A percentile compares a stretch with the other conserved stretches of the same genome.
These are phyloP conservation scores for Epichloe gansuensis DNA, from an alignment of 2,329 filamentous ascomycete species.

Conservation along the genomic window DNA sequence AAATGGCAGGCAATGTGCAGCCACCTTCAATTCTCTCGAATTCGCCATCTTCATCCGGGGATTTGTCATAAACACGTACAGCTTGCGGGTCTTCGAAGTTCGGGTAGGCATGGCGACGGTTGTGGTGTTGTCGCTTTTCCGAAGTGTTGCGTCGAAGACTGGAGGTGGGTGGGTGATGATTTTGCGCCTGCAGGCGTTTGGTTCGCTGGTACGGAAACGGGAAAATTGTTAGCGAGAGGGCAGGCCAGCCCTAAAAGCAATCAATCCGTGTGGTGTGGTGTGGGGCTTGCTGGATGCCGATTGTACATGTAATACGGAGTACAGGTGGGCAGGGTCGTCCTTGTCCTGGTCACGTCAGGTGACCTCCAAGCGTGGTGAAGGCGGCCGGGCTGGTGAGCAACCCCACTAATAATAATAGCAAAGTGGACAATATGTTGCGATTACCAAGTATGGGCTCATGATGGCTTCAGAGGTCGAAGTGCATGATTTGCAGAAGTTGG, in stretches of 20 bases:
- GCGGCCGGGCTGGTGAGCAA: neutral
- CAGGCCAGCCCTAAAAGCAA: constrained; percentile 27
- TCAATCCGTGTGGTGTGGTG: neutral
- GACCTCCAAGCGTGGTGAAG: constrained; percentile 16
- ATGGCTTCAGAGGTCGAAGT: constrained; percentile 6
- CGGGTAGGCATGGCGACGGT: constrained; percentile 59
- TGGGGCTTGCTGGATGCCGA: neutral
- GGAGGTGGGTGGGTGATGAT: constrained; percentile 26
- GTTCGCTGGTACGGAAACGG: constrained; percentile 14
- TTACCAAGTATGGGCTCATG: neutral
- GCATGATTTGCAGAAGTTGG: constrained; percentile 21
- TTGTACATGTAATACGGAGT: no score
- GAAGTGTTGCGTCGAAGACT: constrained; percentile 23
- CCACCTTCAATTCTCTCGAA: constrained; percentile 3
- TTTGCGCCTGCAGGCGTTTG: constrained; percentile 23
- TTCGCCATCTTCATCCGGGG: constrained; percentile 2
- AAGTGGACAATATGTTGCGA: neutral
- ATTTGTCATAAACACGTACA: constrained; percentile 39
- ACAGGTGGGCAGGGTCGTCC: neutral
- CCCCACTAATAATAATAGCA: neutral
- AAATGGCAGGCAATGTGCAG: constrained; percentile 2
- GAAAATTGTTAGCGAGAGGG: constrained; percentile 29
- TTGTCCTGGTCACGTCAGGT: constrained; percentile 16
- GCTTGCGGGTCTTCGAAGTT: constrained; percentile 66
- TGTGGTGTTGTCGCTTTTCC: constrained; percentile 33